Percentiles rank a stretch among this genome's conserved stretches.
Evolutionary conservation across 768 basidiomycete genomes (phyloP).

Genomic region (Obba rivulosa): DNA sequence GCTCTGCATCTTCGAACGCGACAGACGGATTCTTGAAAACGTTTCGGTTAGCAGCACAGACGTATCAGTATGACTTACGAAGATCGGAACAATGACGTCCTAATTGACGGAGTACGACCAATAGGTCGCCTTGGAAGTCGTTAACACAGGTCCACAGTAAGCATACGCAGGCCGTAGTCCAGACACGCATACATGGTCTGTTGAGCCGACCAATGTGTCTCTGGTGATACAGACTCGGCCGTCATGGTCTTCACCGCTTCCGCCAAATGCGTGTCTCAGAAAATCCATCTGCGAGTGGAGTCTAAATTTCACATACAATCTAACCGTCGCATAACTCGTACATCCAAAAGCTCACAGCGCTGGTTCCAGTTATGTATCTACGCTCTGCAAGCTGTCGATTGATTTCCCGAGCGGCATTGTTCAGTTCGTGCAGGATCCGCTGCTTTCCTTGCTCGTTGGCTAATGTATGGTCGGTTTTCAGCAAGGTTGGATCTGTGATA

Average conservation of each 20-base stretch:
- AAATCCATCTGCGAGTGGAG: no score
- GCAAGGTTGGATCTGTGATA: no score
- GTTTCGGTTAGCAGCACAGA: background rate
- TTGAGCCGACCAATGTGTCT: slow-evolving; percentile 76
- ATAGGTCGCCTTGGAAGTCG: slow-evolving; percentile 81
- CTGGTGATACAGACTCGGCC: slow-evolving; percentile 61
- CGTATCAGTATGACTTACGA: slow-evolving; percentile 43
- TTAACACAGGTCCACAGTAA: slow-evolving; percentile 99
- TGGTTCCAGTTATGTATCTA: slow-evolving; percentile 92
- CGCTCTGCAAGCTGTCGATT: slow-evolving; percentile 72
- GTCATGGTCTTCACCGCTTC: slow-evolving; percentile 99
- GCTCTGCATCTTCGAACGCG: slow-evolving; percentile 68
- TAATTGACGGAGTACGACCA: slow-evolving; percentile 82
- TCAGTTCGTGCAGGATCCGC: slow-evolving; percentile 95
- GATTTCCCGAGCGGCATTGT: slow-evolving; percentile 70
- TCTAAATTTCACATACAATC: slow-evolving; percentile 52
- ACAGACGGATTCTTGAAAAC: slow-evolving; percentile 48
- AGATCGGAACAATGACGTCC: slow-evolving; percentile 76
- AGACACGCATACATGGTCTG: slow-evolving; percentile 95
- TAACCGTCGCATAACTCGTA: slow-evolving; percentile 99
- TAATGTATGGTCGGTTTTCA: no score
- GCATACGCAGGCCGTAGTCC: slow-evolving; percentile 83
- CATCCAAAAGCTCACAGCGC: slow-evolving; percentile 86
- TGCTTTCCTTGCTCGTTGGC: slow-evolving; percentile 87
- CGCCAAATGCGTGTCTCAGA: slow-evolving; percentile 34